phyloP scores from a whole-genome alignment of 495 filamentous ascomycete genomes.

The Apiosordaria backusii region DNA sequence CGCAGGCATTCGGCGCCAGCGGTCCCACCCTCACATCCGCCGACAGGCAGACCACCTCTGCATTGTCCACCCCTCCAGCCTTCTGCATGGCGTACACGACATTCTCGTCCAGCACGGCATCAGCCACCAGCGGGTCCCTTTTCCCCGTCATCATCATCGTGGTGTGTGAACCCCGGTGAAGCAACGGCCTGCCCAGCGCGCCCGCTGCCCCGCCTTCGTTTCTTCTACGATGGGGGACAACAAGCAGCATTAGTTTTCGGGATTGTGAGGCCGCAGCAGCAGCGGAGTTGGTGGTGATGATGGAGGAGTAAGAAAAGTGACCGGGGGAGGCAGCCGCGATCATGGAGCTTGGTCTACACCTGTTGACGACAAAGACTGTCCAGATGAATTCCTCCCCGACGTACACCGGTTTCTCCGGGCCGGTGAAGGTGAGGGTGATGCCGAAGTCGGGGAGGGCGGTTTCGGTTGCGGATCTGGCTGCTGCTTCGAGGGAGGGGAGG shows the following conservation, averaged over 20 bases:
- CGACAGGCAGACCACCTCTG: conserved; percentile 75
- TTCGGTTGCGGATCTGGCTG: conserved; percentile 41
- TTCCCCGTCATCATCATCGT: background rate
- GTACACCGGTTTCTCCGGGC: conserved; percentile 48
- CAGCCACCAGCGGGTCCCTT: conserved; percentile 50
- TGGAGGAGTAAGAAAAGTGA: background rate
- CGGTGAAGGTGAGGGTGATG: conserved; percentile 69
- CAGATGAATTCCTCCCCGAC: conserved; percentile 80
- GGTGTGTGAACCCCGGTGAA: background rate
- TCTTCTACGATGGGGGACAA: conserved; percentile 71
- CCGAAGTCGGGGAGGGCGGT: conserved; percentile 57
- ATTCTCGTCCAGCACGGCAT: conserved; percentile 80
- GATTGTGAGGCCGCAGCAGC: conserved; percentile 37
- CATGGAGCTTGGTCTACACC: conserved; percentile 38
- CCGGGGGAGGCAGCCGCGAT: background rate
- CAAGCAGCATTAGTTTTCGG: conserved; percentile 76
- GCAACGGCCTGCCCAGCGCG: conserved; percentile 5
- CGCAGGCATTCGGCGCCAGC: conserved; percentile 71
- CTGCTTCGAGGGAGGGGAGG: conserved; percentile 50
- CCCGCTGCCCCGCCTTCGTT: conserved; percentile 42
- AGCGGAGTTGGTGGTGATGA: background rate
- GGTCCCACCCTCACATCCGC: conserved; percentile 82
- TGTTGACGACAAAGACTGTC: conserved; percentile 87
- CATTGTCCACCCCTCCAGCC: conserved; percentile 63
- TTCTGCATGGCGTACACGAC: conserved; percentile 80